Percentiles rank a stretch among this genome's conserved stretches.
These are phyloP conservation scores for Castanea sativa DNA, from an alignment of 306 rosid species.

Conservation along the genomic window DNA sequence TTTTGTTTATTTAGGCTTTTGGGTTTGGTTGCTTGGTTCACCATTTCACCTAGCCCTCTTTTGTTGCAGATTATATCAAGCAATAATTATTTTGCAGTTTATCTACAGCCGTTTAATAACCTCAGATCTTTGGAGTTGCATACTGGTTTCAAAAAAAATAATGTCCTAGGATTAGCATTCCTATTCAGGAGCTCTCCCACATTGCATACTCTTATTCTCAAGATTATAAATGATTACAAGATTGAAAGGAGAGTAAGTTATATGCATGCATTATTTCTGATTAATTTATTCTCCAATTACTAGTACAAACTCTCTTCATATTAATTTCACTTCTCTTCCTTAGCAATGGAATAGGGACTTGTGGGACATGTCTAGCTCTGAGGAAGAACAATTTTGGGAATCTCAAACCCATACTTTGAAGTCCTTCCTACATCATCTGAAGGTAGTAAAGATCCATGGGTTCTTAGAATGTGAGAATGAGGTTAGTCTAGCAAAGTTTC, in stretches of 20 bases:
- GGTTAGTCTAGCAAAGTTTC: conserved; percentile 66
- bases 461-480: conserved; percentile 71
- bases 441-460: conserved; percentile 63
- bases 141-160: conserved; percentile 58
- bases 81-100: conserved; percentile 36
- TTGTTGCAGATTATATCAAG: conserved; percentile 68
- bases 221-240: conserved; percentile 42
- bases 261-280: background rate
- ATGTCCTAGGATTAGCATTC: conserved; percentile 55
- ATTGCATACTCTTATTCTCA: conserved; percentile 53
- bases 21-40: background rate
- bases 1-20: background rate
- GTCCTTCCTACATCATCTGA: conserved; percentile 57
- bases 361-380: conserved; percentile 51
- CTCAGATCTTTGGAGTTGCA: conserved; percentile 58
- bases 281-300: background rate
- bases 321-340: background rate
- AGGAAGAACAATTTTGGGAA: conserved; percentile 78
- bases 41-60: background rate
- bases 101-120: conserved; percentile 56
- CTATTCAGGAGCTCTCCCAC: conserved; percentile 60
- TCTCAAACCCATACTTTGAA: conserved; percentile 48
- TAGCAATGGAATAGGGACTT: conserved; percentile 79
- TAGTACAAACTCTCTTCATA: background rate
- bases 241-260: conserved; percentile 59